phyloP scores from a whole-genome alignment of 2,329 filamentous ascomycete genomes.

The Trichoderma sp. region DNA sequence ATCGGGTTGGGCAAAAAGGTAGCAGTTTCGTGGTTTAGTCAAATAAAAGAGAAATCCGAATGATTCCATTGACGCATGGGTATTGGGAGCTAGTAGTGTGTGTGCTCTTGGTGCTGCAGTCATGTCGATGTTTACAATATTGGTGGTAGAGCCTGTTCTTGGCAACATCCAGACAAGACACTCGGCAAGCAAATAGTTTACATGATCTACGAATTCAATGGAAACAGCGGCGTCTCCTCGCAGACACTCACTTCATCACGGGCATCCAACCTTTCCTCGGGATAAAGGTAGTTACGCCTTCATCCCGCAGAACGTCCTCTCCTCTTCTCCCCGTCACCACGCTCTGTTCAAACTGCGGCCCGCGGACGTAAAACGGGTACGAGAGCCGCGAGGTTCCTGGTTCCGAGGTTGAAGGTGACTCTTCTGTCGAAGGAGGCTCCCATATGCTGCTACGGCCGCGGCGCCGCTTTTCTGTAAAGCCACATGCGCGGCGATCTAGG shows the following conservation, averaged over 20 bases:
- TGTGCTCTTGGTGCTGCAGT: neutral
- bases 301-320: constrained; percentile 58
- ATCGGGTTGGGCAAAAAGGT: neutral
- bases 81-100: no score
- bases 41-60: neutral
- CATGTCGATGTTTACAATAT: neutral
- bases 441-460: constrained; percentile 20
- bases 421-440: neutral
- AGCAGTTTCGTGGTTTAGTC: neutral
- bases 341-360: constrained; percentile 61
- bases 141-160: neutral
- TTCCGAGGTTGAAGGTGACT: neutral
- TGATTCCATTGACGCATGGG: neutral
- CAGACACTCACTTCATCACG: constrained; percentile 37
- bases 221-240: neutral
- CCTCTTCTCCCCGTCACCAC: constrained; percentile 62
- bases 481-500: constrained; percentile 57
- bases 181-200: neutral
- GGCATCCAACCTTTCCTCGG: constrained; percentile 59
- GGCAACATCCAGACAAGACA: neutral
- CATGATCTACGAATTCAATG: neutral
- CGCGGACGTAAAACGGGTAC: constrained; percentile 61
- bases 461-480: constrained; percentile 45
- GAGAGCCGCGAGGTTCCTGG: constrained; percentile 29
- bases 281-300: constrained; percentile 55